phyloP scores from a whole-genome alignment of 768 basidiomycete species.

The Calocybe indica region DNA sequence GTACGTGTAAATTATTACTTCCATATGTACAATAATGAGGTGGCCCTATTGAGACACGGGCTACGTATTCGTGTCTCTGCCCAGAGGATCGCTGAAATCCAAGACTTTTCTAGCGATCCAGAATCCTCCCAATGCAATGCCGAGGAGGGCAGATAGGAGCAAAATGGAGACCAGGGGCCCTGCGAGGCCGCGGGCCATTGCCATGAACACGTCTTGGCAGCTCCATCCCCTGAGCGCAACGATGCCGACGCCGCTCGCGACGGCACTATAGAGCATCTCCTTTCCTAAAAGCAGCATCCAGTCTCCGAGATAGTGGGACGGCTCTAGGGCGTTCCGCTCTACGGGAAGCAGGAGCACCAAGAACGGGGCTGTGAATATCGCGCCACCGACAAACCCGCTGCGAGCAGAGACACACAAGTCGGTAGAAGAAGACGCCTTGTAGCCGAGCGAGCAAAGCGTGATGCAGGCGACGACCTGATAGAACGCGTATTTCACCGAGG shows the following conservation, averaged over 20 bases:
- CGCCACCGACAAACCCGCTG: conserved; percentile 12
- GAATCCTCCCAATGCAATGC: conserved; percentile 4
- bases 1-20: no score
- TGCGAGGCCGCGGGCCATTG: conserved; percentile 1
- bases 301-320: no score
- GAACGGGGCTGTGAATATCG: conserved; percentile 13
- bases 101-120: neutral
- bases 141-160: neutral
- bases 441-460: neutral
- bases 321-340: neutral
- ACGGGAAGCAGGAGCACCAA: conserved; percentile 7
- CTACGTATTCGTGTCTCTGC: neutral
- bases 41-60: neutral
- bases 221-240: conserved; percentile 6
- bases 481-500: conserved; percentile 14
- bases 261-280: conserved; percentile 10
- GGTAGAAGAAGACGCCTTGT: neutral
- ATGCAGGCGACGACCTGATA: conserved; percentile 10
- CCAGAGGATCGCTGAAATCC: no score
- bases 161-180: conserved; percentile 7
- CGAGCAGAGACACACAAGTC: neutral
- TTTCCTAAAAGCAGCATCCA: conserved; percentile 2
- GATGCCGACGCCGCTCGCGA: conserved; percentile 7
- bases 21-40: no score
- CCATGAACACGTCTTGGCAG: neutral